Percentiles rank a stretch among this genome's conserved stretches.
phyloP scores from a whole-genome alignment of 2,329 filamentous ascomycete species.

The Dendryphion nanum region DNA sequence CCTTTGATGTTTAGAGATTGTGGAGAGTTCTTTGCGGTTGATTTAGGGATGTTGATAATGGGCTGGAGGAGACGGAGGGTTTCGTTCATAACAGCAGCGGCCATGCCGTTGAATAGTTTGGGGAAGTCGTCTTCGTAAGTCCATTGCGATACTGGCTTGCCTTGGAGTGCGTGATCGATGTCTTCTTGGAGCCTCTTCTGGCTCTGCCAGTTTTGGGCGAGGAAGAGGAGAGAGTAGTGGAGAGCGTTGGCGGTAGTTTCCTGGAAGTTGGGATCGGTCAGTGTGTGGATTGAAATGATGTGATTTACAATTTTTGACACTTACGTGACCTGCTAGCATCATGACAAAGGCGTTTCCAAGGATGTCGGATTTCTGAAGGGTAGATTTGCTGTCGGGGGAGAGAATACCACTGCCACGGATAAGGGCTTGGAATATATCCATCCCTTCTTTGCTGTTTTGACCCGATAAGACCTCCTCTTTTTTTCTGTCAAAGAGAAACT shows the following conservation, averaged over 20 bases:
- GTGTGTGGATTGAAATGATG: too few relatives aligned
- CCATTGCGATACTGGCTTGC: constrained; percentile 61
- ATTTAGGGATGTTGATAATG: constrained; percentile 71
- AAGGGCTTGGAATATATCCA: constrained; percentile 57
- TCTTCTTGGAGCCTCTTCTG: constrained; percentile 69
- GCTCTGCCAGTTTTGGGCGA: constrained; percentile 63
- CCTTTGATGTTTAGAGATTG: constrained; percentile 63
- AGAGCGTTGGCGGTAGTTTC: constrained; percentile 76
- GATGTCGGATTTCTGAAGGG: constrained; percentile 54
- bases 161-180: constrained; percentile 63
- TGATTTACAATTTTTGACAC: too few relatives aligned
- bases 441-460: constrained; percentile 40
- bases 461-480: constrained; percentile 42
- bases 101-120: constrained; percentile 65
- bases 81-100: constrained; percentile 76
- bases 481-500: constrained; percentile 66
- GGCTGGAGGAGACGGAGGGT: constrained; percentile 71
- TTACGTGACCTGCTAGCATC: constrained; percentile 71
- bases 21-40: constrained; percentile 40
- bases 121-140: constrained; percentile 68
- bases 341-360: constrained; percentile 66
- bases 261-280: too few relatives aligned
- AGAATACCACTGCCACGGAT: constrained; percentile 35
- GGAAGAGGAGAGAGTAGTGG: constrained; percentile 67
- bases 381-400: constrained; percentile 31